These are phyloP conservation scores for Chytriomyces confervae DNA, from an alignment of 192 early-diverging fungal genomes.

Conservation along the genomic window DNA sequence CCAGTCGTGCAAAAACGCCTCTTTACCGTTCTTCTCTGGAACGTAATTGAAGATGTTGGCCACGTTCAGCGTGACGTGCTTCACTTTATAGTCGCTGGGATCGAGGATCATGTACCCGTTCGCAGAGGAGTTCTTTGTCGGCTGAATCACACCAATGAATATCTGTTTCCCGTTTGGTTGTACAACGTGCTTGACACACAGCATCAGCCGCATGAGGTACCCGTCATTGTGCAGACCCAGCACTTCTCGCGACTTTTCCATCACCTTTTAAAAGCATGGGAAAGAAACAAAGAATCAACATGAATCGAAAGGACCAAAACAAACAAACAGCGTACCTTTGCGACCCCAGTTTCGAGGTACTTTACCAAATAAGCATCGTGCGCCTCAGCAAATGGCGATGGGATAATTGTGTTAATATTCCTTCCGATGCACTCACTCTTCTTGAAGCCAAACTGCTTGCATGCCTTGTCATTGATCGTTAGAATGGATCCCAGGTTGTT, in stretches of 20 bases:
- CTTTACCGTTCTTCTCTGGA: conserved; percentile 40
- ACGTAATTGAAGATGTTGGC: conserved; percentile 32
- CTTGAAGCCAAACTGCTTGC: conserved; percentile 43
- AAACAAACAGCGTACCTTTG: conserved; percentile 40
- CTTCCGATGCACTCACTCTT: conserved; percentile 40
- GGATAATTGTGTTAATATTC: conserved; percentile 51
- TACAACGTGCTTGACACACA: conserved; percentile 48
- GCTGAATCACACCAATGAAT: conserved; percentile 45
- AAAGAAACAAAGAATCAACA: not conserved
- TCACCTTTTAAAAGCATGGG: conserved; percentile 34
- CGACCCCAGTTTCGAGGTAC: conserved; percentile 55
- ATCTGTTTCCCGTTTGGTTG: conserved; percentile 36
- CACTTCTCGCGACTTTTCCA: conserved; percentile 51
- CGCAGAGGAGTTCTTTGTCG: not conserved
- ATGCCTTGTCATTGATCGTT: conserved; percentile 34
- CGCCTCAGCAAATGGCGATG: conserved; percentile 52
- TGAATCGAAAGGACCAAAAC: not conserved
- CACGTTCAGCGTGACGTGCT: conserved; percentile 33
- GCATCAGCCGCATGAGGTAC: conserved; percentile 38
- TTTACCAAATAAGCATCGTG: conserved; percentile 47
- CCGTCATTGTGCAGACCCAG: conserved; percentile 45
- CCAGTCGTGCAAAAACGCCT: not conserved
- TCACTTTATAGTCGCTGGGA: conserved; percentile 16
- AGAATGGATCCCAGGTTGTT: conserved; percentile 45
- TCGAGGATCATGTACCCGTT: conserved; percentile 46